Percentiles rank a stretch among this genome's conserved stretches.
phyloP scores from a whole-genome alignment of 2,329 filamentous ascomycete species.

The Fusarium sp. region DNA sequence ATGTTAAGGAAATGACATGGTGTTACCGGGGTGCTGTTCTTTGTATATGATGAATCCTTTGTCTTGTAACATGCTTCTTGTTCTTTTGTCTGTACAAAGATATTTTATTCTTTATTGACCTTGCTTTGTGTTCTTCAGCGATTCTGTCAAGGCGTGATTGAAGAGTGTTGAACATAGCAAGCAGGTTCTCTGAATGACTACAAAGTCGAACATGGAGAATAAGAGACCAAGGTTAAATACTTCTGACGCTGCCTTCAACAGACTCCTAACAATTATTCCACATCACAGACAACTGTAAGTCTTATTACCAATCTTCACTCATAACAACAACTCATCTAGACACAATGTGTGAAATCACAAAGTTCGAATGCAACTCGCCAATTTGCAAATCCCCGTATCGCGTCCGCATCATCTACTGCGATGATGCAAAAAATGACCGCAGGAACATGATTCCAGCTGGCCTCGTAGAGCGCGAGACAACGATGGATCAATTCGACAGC shows the following conservation, averaged over 20 bases:
- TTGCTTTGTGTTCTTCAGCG: neutral
- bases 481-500: neutral
- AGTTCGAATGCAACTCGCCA: neutral
- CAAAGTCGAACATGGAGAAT: neutral
- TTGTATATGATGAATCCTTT: neutral
- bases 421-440: neutral
- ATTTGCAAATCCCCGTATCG: neutral
- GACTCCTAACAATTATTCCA: neutral
- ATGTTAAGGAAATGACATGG: neutral
- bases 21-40: too few species aligned
- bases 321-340: neutral
- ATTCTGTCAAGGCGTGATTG: neutral
- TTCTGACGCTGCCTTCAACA: fast-evolving
- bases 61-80: neutral
- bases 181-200: neutral
- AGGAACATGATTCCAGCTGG: neutral
- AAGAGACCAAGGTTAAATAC: neutral
- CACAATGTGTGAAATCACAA: neutral
- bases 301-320: neutral
- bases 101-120: neutral
- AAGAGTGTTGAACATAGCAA: neutral
- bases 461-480: neutral
- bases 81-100: neutral
- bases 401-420: neutral
- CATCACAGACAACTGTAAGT: neutral